Conservation (phyloP, 306 rosid genomes). For the Ammopiptanthus mongolicus region DNA sequence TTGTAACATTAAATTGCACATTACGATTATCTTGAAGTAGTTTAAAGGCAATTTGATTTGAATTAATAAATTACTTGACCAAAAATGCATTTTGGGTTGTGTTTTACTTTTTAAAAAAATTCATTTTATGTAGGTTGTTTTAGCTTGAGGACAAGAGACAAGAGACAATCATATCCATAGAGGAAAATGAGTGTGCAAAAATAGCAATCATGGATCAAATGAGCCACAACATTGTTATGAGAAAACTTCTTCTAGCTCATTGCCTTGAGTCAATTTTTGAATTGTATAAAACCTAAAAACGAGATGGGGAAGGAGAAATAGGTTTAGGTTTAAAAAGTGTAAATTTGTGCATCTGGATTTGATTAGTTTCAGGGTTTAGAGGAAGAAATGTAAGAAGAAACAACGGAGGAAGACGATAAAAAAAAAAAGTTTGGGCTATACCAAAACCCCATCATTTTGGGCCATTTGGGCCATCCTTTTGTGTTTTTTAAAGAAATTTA, state of each 20-base stretch:
- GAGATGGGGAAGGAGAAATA: no score
- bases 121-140: constrained; percentile 34
- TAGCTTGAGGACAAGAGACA: constrained; percentile 30
- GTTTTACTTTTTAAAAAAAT: background rate
- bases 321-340: no score
- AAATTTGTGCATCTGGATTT: no score
- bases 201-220: constrained; percentile 30
- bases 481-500: no score
- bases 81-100: background rate
- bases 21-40: background rate
- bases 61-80: background rate
- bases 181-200: constrained; percentile 31
- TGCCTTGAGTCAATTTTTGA: no score
- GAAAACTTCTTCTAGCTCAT: constrained; percentile 89
- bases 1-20: background rate
- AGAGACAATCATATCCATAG: constrained; percentile 9
- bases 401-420: no score
- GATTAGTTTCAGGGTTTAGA: no score
- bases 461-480: no score
- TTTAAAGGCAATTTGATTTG: background rate
- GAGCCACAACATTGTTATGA: constrained; percentile 53
- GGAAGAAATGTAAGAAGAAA: no score
- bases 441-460: no score
- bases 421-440: no score
- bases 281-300: no score